Percentiles rank a stretch among this genome's conserved stretches.
phyloP scores from a whole-genome alignment of 805 yeast genomes.

The Debaryomyces prosopidis region DNA sequence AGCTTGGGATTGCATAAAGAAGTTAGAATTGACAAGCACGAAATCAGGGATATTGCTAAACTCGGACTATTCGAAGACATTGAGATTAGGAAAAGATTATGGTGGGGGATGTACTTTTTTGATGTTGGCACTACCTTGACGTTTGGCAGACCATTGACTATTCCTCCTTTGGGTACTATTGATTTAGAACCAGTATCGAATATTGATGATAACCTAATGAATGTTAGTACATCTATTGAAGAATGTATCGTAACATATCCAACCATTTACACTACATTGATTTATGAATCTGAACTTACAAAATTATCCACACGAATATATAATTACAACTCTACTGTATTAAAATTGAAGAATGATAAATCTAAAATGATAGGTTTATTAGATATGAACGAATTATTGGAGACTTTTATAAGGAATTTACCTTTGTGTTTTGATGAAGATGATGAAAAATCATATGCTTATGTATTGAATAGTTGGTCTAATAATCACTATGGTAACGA shows the following conservation, averaged over 20 bases:
- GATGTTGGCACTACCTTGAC: conserved; percentile 22
- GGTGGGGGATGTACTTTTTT: conserved; percentile 24
- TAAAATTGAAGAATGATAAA: conserved; percentile 18
- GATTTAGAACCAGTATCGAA: conserved; percentile 17
- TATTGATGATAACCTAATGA: conserved; percentile 16
- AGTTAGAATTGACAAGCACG: conserved; percentile 11
- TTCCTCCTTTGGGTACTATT: conserved; percentile 20
- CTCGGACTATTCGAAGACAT: conserved; percentile 16
- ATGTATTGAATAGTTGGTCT: conserved; percentile 2
- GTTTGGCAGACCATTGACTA: conserved; percentile 20
- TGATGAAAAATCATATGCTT: conserved; percentile 7
- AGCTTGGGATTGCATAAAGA: conserved; percentile 22
- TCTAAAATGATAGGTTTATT: conserved; percentile 21
- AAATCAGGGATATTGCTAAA: conserved; percentile 2
- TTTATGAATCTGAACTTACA: conserved; percentile 19
- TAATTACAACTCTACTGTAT: conserved; percentile 18
- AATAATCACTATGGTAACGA: conserved; percentile 2
- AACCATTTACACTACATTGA: conserved; percentile 19
- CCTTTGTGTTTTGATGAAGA: conserved; percentile 16
- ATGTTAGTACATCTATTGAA: conserved; percentile 10
- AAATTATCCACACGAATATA: conserved; percentile 20
- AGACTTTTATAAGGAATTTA: conserved; percentile 10
- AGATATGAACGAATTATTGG: conserved; percentile 19
- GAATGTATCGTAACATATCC: conserved; percentile 16
- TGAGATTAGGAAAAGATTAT: conserved; percentile 19